Evolutionary conservation across 208 protist genomes (phyloP).

Genomic region (Acanthamoeba castellanii): DNA sequence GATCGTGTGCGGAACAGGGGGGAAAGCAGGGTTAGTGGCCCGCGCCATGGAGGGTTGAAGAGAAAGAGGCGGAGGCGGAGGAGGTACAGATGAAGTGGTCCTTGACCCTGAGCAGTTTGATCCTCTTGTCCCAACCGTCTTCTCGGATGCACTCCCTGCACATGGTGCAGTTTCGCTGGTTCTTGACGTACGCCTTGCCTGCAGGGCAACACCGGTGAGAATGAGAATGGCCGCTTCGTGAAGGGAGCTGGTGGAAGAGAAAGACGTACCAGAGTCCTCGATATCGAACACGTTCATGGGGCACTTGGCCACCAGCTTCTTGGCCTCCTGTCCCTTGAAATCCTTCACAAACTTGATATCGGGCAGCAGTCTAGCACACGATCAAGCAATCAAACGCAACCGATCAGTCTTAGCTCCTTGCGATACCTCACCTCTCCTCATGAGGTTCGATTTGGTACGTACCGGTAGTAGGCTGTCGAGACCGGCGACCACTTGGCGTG

Average conservation of each 20-base stretch:
- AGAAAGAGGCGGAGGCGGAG: background rate
- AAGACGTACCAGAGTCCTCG: constrained; percentile 85
- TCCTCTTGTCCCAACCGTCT: constrained; percentile 78
- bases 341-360: constrained; percentile 91
- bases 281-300: constrained; percentile 96
- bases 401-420: too few relatives aligned
- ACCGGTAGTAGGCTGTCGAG: constrained; percentile 96
- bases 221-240: background rate
- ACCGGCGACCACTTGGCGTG: constrained; percentile 99
- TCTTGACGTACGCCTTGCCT: constrained; percentile 86
- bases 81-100: constrained; percentile 93
- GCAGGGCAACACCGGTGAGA: background rate
- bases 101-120: constrained; percentile 85
- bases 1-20: too few relatives aligned
- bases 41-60: background rate
- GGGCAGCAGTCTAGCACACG: constrained; percentile 91
- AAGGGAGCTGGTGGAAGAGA: background rate
- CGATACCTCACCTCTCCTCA: too few relatives aligned
- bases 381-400: background rate
- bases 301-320: constrained; percentile 93
- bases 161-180: constrained; percentile 95
- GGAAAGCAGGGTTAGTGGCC: background rate
- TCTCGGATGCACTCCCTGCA: constrained; percentile 98
- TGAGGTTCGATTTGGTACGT: background rate
- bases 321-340: constrained; percentile 90